Evolutionary conservation across 2,329 filamentous ascomycete genomes (phyloP), one percentile per base, ranked within the genome.

Genomic region (Xylariales sp.): DNA sequence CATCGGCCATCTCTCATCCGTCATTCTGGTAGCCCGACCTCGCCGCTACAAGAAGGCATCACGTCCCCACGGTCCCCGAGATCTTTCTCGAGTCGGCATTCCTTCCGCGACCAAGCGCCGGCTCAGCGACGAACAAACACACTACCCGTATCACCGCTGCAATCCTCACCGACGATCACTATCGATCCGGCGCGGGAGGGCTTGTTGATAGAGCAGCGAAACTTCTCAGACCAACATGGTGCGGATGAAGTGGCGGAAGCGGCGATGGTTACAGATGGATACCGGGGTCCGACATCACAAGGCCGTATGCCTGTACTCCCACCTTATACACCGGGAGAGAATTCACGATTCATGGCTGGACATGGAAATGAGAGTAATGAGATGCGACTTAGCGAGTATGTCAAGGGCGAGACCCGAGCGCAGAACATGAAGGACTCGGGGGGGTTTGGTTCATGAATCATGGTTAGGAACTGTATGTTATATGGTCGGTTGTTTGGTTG

Each of bases 351-450:
- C 24, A 64, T 63, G 61, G 46, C 45, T 5, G 61, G 61, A 3
- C 63, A 64, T 37, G 57, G 49, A 4, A 39, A 50, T 21, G 61
- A 63, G 46, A 56, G 51, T 21, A 64, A 64, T 38, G 61, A 65
- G 11, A 58, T 63, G 52, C 51, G 61, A 25, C 45, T 64, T 35
- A 64, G 61, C 46, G 61, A 55, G 3, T 64, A 65, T 35, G 59
- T 62, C 38, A 64, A 64, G 45, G 62, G 60, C 9, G 50, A 58
- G 44, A 61, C 61, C 21, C 50, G 61, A 25, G 60, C 61, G 31
- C 61, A 65, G 48, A 51, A 58, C 12, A 60, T 60, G 54, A 63
- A 63, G 42, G 57, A 61, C 34, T 45, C 37, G 3, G 56, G 56
- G 4, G 38, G 31, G n/a, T n/a, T n/a, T n/a, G n/a, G n/a, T n/a